Conservation (phyloP, 2,329 filamentous ascomycete species). For the Penicillium sumatraense region DNA sequence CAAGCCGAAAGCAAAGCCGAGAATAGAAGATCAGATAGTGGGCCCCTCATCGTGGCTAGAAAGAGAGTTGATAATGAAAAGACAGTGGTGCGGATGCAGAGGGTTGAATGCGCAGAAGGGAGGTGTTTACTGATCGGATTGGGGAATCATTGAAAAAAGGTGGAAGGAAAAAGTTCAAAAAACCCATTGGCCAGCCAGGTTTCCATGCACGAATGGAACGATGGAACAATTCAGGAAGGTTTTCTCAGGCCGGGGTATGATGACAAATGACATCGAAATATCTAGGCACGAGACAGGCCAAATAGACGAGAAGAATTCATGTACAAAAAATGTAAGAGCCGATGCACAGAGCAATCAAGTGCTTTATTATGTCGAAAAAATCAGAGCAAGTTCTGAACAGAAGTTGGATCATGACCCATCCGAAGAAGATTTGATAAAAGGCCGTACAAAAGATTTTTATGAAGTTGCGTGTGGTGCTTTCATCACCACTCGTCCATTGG, state of each 20-base stretch:
- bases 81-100: conserved; percentile 11
- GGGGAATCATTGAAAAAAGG: too few species aligned
- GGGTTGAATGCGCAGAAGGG: conserved; percentile 9
- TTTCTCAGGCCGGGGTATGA: conserved; percentile 1
- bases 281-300: conserved; percentile 13
- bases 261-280: conserved; percentile 15
- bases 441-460: conserved; percentile 8
- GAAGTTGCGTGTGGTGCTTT: conserved; percentile 33
- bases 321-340: conserved; percentile 21
- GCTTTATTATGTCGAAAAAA: background rate
- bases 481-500: conserved; percentile 39
- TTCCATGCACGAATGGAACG: conserved; percentile 11
- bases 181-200: conserved; percentile 2
- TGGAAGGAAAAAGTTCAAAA: conserved; percentile 1
- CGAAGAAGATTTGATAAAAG: background rate
- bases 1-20: background rate
- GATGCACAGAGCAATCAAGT: background rate
- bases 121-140: conserved; percentile 3
- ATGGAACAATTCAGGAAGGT: background rate
- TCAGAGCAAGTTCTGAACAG: conserved; percentile 1
- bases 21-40: background rate
- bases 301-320: conserved; percentile 16
- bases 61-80: conserved; percentile 1
- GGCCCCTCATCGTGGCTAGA: background rate
- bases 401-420: background rate